phyloP scores from a whole-genome alignment of 768 basidiomycete species.

The Leccinum subgranulosum region DNA sequence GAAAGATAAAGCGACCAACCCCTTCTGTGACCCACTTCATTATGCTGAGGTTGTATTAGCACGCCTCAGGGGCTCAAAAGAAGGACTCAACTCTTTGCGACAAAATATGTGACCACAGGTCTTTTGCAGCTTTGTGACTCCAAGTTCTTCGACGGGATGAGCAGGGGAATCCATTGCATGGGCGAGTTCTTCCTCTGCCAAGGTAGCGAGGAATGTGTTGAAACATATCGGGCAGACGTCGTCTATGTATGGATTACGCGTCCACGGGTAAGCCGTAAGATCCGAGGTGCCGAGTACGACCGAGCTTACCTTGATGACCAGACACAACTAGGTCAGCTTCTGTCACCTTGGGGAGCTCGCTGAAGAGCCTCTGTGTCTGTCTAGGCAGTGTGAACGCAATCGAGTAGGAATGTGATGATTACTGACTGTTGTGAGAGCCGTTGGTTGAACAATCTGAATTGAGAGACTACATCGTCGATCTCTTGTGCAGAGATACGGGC shows the following conservation, averaged over 20 bases:
- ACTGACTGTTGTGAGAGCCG: slow-evolving; percentile 29
- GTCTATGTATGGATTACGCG: slow-evolving; percentile 39
- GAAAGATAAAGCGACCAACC: slow-evolving; percentile 36
- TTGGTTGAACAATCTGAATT: slow-evolving; percentile 27
- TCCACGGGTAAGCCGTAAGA: background rate
- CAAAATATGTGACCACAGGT: slow-evolving; percentile 74
- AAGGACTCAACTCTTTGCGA: slow-evolving; percentile 62
- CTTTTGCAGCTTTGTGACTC: slow-evolving; percentile 59
- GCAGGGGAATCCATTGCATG: slow-evolving; percentile 77
- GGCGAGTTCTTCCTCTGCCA: slow-evolving; percentile 75
- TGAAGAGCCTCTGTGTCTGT: slow-evolving; percentile 39
- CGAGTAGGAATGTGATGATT: background rate
- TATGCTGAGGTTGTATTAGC: slow-evolving; percentile 45
- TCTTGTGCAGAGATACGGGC: slow-evolving; percentile 22
- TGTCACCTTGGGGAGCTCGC: slow-evolving; percentile 46
- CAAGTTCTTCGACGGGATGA: slow-evolving; percentile 62
- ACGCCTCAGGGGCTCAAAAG: slow-evolving; percentile 3
- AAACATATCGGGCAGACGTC: slow-evolving; percentile 75
- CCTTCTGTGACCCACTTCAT: slow-evolving; percentile 59
- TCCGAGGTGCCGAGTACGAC: background rate
- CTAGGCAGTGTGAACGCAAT: slow-evolving; percentile 20
- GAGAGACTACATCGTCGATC: slow-evolving; percentile 30
- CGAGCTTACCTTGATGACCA: slow-evolving; percentile 44
- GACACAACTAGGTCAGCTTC: slow-evolving; percentile 47
- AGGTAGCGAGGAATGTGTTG: slow-evolving; percentile 59